Conservation (phyloP, 2,329 filamentous ascomycete species). For the Phaeophleospora eucalypticola region DNA sequence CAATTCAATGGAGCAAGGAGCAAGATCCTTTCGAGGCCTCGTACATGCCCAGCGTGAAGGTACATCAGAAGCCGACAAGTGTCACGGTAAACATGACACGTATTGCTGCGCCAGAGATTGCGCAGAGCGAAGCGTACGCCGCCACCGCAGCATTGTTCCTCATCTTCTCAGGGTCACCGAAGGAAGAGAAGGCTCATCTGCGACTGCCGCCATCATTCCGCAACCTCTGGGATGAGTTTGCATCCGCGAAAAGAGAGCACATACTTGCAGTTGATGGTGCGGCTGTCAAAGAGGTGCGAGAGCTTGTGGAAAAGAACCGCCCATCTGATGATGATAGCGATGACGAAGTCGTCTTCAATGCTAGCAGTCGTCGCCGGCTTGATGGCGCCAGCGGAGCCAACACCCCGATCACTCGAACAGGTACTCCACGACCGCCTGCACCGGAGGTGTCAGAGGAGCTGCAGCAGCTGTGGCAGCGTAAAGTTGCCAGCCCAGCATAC, state of each 20-base stretch:
- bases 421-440: constrained; percentile 13
- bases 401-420: constrained; percentile 27
- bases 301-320: constrained; percentile 53
- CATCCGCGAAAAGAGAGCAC: constrained; percentile 64
- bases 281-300: constrained; percentile 63
- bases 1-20: constrained; percentile 73
- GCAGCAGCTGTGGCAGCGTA: constrained; percentile 50
- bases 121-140: constrained; percentile 83
- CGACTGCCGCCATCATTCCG: constrained; percentile 76
- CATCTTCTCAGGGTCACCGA: constrained; percentile 69
- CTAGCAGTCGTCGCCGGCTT: constrained; percentile 59
- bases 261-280: constrained; percentile 67
- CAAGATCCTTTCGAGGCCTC: constrained; percentile 52
- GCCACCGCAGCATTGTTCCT: constrained; percentile 79
- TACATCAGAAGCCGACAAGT: constrained; percentile 42
- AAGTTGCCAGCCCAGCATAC: constrained; percentile 54
- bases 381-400: constrained; percentile 30
- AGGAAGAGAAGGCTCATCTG: constrained; percentile 81
- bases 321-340: constrained; percentile 51
- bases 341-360: constrained; percentile 63
- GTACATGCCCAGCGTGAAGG: constrained; percentile 41
- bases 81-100: constrained; percentile 68
- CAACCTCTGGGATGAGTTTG: constrained; percentile 78
- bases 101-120: constrained; percentile 67
- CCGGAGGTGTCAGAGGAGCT: constrained; percentile 38